Conservation (phyloP, 345 rosid species). For the Boechera retrofracta region DNA sequence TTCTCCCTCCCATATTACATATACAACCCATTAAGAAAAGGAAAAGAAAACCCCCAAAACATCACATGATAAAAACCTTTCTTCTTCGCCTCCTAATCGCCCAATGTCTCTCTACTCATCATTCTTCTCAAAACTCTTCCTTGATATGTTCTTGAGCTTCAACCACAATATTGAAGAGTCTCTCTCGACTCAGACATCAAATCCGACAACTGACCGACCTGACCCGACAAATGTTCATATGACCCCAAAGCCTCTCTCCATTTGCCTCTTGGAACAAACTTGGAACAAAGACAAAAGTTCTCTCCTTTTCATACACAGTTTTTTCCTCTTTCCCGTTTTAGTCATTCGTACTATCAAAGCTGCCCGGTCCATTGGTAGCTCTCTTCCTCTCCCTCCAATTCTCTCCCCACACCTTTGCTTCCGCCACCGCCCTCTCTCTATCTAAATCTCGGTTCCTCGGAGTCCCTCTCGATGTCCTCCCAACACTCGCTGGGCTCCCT, state of each 20-base stretch:
- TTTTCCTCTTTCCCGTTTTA: constrained; percentile 48
- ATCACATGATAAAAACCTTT: neutral
- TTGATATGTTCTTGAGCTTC: constrained; percentile 30
- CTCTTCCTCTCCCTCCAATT: constrained; percentile 92
- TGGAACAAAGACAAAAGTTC: constrained; percentile 29
- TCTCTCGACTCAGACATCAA: constrained; percentile 41
- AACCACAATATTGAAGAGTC: constrained; percentile 41
- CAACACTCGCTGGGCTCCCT: constrained; percentile 71
- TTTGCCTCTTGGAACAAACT: constrained; percentile 24
- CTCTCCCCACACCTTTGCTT: constrained; percentile 99
- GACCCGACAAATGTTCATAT: constrained; percentile 33
- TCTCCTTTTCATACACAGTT: constrained; percentile 19
- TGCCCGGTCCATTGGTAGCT: constrained; percentile 58
- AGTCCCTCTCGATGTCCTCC: constrained; percentile 71
- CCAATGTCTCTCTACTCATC: constrained; percentile 9
- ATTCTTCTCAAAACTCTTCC: constrained; percentile 12
- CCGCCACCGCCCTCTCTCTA: constrained; percentile 97
- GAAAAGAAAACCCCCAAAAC: constrained; percentile 5
- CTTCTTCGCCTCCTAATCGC: constrained; percentile 1
- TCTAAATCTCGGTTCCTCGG: constrained; percentile 85
- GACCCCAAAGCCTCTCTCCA: constrained; percentile 27
- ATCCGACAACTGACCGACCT: constrained; percentile 42
- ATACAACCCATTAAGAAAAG: constrained; percentile 23
- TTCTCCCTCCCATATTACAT: constrained; percentile 44
- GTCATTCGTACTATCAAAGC: constrained; percentile 80